phyloP scores from a whole-genome alignment of 129 eudicot species.

The Rutidosis leptorrhynchoides region DNA sequence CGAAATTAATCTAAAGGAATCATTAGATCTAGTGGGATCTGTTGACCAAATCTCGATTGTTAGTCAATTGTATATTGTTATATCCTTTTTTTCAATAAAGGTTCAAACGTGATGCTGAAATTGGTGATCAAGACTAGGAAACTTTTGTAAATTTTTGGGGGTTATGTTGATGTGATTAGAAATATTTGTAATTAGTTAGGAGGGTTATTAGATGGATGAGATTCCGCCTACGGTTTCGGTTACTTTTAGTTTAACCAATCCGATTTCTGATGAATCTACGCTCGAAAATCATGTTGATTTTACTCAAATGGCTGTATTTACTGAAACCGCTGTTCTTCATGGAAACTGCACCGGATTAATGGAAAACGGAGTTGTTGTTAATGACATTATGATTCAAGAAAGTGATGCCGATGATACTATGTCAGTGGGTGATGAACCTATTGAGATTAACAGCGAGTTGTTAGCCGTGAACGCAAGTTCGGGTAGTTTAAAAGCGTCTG shows the following conservation, averaged over 20 bases:
- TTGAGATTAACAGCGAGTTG: slow-evolving; percentile 44
- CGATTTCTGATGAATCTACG: slow-evolving; percentile 35
- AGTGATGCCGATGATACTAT: slow-evolving; percentile 51
- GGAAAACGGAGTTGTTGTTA: slow-evolving; percentile 30
- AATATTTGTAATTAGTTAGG: neutral
- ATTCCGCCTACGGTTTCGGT: slow-evolving; percentile 62
- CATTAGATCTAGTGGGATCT: slow-evolving; percentile 46
- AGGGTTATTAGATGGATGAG: slow-evolving; percentile 61
- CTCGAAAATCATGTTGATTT: slow-evolving; percentile 48
- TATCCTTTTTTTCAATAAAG: neutral
- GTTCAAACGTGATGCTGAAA: slow-evolving; percentile 11
- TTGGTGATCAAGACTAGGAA: slow-evolving; percentile 15
- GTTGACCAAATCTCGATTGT: slow-evolving; percentile 16
- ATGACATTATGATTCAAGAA: slow-evolving; percentile 45
- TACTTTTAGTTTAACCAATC: slow-evolving; percentile 51
- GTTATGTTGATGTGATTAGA: slow-evolving; percentile 26
- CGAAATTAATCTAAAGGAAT: slow-evolving; percentile 26
- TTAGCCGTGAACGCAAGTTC: slow-evolving; percentile 43
- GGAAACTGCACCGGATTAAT: slow-evolving; percentile 29
- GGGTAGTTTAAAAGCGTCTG: slow-evolving; percentile 52
- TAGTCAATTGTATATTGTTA: neutral
- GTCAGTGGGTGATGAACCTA: slow-evolving; percentile 46
- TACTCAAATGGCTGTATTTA: slow-evolving; percentile 46
- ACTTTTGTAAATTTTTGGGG: slow-evolving; percentile 7
- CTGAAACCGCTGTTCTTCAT: slow-evolving; percentile 44